Conservation (phyloP, 768 basidiomycete genomes). For the Boletus huronensis region DNA sequence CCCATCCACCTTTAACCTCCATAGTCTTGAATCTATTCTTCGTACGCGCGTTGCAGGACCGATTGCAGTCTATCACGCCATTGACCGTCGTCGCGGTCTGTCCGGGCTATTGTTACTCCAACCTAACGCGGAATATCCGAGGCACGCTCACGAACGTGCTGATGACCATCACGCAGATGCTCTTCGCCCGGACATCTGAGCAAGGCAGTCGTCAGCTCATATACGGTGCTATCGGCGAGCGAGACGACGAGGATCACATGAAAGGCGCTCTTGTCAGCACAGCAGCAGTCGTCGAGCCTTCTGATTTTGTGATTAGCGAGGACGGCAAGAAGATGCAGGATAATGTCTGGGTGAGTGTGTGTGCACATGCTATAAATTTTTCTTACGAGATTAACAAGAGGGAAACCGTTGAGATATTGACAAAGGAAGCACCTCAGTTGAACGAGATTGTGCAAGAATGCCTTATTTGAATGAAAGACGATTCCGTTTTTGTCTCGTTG, state of each 20-base stretch:
- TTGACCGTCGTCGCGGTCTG: conserved; percentile 24
- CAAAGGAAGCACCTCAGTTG: conserved; percentile 8
- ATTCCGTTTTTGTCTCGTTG: too few relatives aligned
- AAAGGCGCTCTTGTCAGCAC: conserved; percentile 20
- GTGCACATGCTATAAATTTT: too few relatives aligned
- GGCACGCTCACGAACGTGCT: background rate
- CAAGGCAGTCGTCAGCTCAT: conserved; percentile 36
- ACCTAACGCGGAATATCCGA: conserved; percentile 12
- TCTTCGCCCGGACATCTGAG: conserved; percentile 23
- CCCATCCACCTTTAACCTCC: background rate
- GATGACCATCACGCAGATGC: conserved; percentile 2
- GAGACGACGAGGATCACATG: conserved; percentile 19
- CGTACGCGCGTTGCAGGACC: conserved; percentile 24
- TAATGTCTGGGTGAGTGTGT: conserved; percentile 35
- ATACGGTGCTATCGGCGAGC: conserved; percentile 28
- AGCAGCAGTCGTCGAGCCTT: conserved; percentile 20
- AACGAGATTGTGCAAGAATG: conserved; percentile 13
- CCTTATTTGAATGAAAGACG: background rate
- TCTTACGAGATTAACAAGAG: conserved; percentile 3
- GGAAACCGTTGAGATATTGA: conserved; percentile 23
- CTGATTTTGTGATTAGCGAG: conserved; percentile 33
- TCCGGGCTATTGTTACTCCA: conserved; percentile 34
- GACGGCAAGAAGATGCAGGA: conserved; percentile 30
- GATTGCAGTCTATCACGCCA: conserved; percentile 17
- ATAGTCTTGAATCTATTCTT: conserved; percentile 34